Conservation (phyloP, 352 stramenopile species). For the Pythium biforme region DNA sequence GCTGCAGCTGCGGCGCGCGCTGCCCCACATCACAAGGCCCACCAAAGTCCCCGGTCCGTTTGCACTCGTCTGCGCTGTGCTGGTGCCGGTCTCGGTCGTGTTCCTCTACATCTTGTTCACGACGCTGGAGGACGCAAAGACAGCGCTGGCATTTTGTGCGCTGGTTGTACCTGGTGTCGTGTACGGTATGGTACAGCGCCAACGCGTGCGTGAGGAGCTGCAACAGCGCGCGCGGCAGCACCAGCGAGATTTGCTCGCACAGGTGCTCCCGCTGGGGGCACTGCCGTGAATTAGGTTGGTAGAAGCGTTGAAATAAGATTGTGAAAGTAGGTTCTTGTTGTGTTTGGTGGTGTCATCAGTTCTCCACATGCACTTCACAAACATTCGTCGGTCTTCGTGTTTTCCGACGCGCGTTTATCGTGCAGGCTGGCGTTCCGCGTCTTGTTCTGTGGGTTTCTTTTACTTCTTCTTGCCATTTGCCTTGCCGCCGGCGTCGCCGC, state of each 20-base stretch:
- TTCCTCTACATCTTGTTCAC: conserved; percentile 22
- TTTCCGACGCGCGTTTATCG: too few relatives aligned
- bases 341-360: too few relatives aligned
- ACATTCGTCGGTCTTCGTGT: neutral
- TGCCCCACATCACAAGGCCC: conserved; percentile 42
- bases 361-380: too few relatives aligned
- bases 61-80: neutral
- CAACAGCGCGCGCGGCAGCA: neutral
- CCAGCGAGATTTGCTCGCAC: neutral
- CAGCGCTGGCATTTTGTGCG: conserved; percentile 3
- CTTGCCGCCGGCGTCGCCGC: conserved; percentile 30
- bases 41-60: conserved; percentile 22
- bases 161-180: conserved; percentile 9
- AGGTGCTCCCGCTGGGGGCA: neutral
- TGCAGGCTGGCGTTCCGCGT: neutral
- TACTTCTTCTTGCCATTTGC: conserved; percentile 26
- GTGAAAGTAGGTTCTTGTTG: too few relatives aligned
- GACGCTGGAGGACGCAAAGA: conserved; percentile 6
- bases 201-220: neutral
- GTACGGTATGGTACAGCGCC: conserved; percentile 1
- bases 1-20: conserved; percentile 64
- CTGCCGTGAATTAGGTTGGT: neutral
- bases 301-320: neutral
- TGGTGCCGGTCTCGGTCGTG: conserved; percentile 2
- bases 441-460: too few relatives aligned